Evolutionary conservation across 78 protist species (phyloP), one percentile per base, ranked within the genome.

Genomic region (Dictyostelium brefeldianum): DNA sequence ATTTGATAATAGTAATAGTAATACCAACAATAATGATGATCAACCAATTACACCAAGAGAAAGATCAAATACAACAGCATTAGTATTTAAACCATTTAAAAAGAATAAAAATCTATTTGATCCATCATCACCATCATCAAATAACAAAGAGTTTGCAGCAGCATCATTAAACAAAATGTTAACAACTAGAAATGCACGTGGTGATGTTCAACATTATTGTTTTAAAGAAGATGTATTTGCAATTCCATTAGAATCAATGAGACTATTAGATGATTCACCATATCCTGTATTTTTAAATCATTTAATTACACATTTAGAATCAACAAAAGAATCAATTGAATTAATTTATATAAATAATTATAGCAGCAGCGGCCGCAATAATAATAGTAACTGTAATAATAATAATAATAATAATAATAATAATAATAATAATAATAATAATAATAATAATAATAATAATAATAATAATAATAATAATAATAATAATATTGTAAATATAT

Each of bases 191-290:
- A 29, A 47, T 25, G 43, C 70, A 17, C 57, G 56, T 20, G 43
- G 80, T 25, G 93, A 87, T 65, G 53, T 80, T 1, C 57, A 31
- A 25, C 84, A 87, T 1, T 51, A 53, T 25, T 77, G 56, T 54
- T 70, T 74, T 9, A 75, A 77, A 22, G 93, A 87, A 27, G 93
- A 46, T 64, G 78, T 87, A 29, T 59, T 87, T 77, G 93, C 80
- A 27, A 25, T 77, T 7, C 83, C 93, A 8, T 47, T 87, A 14
- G 93, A 77, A 17, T 71, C 71, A n/a, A 22, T 77, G 48, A 46
- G 93, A 59, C 7, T 87, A 8, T 25, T 31, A 5, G 83, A 65
- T 31, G 93, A 87, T n/a, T 47, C 59, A 15, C 81, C 47, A 22
- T 74, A 70, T 64, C 93, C 93, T 11, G 15, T 87, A 11, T 87